Evolutionary conservation across 148 eudicot species (phyloP).

Genomic region (Silene latifolia): DNA sequence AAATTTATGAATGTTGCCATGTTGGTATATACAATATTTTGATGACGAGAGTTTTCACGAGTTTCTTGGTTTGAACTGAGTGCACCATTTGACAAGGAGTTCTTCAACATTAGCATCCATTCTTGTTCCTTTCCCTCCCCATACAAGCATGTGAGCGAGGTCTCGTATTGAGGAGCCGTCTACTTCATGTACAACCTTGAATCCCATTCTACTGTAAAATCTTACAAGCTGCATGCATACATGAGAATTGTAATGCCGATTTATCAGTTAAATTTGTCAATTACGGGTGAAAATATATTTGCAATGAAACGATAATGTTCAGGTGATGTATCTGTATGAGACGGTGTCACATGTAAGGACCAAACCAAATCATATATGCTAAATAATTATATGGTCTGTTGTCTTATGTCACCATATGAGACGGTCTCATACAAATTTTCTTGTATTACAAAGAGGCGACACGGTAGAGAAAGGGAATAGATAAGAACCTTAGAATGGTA

Average conservation of each 20-base stretch:
- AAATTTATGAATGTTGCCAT: not conserved
- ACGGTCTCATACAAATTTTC: not conserved
- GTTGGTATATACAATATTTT: not conserved
- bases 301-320: too few relatives aligned
- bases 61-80: conserved; percentile 43
- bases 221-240: conserved; percentile 69
- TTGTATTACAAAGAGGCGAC: too few relatives aligned
- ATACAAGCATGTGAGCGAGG: conserved; percentile 59
- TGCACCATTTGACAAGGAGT: conserved; percentile 71
- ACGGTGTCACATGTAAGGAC: too few relatives aligned
- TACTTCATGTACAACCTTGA: conserved; percentile 73
- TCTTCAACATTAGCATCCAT: conserved; percentile 73
- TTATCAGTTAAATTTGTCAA: too few relatives aligned
- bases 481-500: conserved; percentile 79
- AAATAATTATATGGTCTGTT: too few relatives aligned
- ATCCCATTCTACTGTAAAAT: conserved; percentile 82
- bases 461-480: not conserved
- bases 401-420: too few relatives aligned
- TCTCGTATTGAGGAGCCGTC: conserved; percentile 66
- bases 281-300: too few relatives aligned
- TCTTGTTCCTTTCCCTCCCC: conserved; percentile 93
- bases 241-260: not conserved
- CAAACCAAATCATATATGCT: too few relatives aligned
- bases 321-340: too few relatives aligned
- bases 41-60: not conserved